These are phyloP conservation scores for Cymbopogon citratus DNA, from an alignment of 176 grass and related monocot genomes.

Conservation along the genomic window DNA sequence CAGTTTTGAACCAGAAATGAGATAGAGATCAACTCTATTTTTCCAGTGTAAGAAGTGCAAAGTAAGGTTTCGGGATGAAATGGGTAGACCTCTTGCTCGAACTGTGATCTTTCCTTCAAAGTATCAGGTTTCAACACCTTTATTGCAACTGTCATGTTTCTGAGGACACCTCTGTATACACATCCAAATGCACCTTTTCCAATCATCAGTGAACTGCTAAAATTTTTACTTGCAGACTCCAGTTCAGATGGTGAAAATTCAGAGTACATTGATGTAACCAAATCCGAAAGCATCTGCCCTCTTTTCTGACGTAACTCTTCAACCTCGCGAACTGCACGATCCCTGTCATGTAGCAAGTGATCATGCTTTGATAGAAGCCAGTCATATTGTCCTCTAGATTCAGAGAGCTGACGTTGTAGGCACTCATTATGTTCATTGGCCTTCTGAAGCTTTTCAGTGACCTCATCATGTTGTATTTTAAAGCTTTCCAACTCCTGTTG, in stretches of 20 bases:
- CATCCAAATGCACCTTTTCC: slow-evolving; percentile 45
- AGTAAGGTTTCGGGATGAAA: background rate
- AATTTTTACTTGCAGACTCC: slow-evolving; percentile 37
- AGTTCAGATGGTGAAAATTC: slow-evolving; percentile 40
- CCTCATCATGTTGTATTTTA: slow-evolving; percentile 12
- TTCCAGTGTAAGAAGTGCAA: background rate
- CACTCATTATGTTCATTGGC: background rate
- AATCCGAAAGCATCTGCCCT: slow-evolving; percentile 34
- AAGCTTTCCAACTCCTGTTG: slow-evolving; percentile 25
- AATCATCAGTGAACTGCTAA: slow-evolving; percentile 29
- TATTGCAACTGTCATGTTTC: slow-evolving; percentile 44
- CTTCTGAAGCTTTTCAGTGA: slow-evolving; percentile 9
- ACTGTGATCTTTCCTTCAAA: slow-evolving; percentile 38
- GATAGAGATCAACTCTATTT: background rate
- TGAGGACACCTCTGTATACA: slow-evolving; percentile 35
- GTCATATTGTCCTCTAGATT: slow-evolving; percentile 16
- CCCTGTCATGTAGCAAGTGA: slow-evolving; percentile 36
- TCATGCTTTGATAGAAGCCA: slow-evolving; percentile 32
- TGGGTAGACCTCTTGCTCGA: slow-evolving; percentile 34
- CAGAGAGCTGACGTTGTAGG: slow-evolving; percentile 30
- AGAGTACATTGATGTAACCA: slow-evolving; percentile 34
- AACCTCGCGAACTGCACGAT: slow-evolving; percentile 33
- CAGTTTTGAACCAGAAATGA: background rate
- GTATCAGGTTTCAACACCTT: slow-evolving; percentile 43
- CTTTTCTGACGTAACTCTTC: slow-evolving; percentile 39